phyloP scores from a whole-genome alignment of 495 filamentous ascomycete species.

The Tuber umbilicatum region DNA sequence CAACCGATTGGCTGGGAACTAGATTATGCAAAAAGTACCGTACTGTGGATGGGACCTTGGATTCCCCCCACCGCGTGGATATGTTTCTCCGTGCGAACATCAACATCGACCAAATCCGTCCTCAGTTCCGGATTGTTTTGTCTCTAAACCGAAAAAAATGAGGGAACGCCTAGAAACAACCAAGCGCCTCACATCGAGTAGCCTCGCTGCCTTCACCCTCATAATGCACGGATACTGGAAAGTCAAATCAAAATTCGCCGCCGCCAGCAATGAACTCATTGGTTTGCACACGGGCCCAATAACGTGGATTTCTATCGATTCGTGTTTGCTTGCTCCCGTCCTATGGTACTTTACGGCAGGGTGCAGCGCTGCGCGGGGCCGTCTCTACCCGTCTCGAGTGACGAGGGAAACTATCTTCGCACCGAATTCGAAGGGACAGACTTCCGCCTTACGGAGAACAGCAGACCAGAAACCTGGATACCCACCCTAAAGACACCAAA shows the following conservation, averaged over 20 bases:
- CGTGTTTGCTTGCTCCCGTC: not conserved
- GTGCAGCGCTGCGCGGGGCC: not conserved
- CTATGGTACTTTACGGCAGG: not conserved
- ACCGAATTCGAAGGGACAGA: too few species aligned
- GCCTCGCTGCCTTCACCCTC: too few species aligned
- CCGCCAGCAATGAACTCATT: too few species aligned
- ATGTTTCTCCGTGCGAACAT: not conserved
- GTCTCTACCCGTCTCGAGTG: not conserved
- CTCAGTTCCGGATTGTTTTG: not conserved
- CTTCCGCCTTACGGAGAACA: not conserved
- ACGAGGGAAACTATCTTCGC: not conserved
- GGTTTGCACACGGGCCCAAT: slow-evolving; percentile 1
- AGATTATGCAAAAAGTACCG: not conserved
- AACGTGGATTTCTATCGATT: not conserved
- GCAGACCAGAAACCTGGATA: not conserved
- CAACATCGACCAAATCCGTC: not conserved
- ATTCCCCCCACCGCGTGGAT: not conserved
- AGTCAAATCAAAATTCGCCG: too few species aligned
- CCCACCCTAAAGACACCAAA: not conserved
- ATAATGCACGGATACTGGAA: too few species aligned
- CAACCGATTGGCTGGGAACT: not conserved
- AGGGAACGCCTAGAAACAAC: not conserved
- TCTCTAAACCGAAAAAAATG: not conserved
- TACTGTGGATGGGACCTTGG: not conserved
- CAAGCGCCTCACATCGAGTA: too few species aligned